Evolutionary conservation across 352 stramenopile genomes (phyloP).

Genomic region (Pythium plurisporium): DNA sequence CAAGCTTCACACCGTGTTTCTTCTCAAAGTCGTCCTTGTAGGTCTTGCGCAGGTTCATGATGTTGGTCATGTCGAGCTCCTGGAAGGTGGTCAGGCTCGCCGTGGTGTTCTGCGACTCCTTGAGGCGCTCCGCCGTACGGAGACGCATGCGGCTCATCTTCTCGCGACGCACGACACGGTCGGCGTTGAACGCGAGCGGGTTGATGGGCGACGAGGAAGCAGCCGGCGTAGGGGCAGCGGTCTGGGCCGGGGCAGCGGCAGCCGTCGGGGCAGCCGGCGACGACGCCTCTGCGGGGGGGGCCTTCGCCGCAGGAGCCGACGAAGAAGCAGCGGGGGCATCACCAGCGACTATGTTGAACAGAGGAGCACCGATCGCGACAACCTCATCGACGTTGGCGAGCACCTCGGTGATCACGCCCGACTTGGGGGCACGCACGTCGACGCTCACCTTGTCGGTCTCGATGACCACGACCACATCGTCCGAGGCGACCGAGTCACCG

Average conservation of each 20-base stretch:
- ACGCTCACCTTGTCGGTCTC: slow-evolving; percentile 96
- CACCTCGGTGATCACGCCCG: slow-evolving; percentile 87
- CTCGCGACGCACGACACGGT: slow-evolving; percentile 71
- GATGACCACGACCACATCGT: slow-evolving; percentile 95
- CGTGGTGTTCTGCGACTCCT: slow-evolving; percentile 97
- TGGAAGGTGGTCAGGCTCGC: slow-evolving; percentile 99
- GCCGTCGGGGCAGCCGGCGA: slow-evolving; percentile 21
- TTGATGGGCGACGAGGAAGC: slow-evolving; percentile 24
- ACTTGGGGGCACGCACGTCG: slow-evolving; percentile 85
- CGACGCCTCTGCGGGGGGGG: slow-evolving; percentile 19
- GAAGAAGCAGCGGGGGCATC: slow-evolving; percentile 30
- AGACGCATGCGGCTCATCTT: slow-evolving; percentile 99
- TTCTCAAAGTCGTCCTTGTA: slow-evolving; percentile 97
- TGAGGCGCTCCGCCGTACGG: slow-evolving; percentile 95
- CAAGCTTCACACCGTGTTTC: slow-evolving; percentile 98
- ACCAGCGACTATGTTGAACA: slow-evolving; percentile 90
- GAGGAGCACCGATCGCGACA: slow-evolving; percentile 90
- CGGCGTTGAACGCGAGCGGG: slow-evolving; percentile 43
- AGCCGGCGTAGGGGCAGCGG: slow-evolving; percentile 9
- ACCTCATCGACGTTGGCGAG: slow-evolving; percentile 93
- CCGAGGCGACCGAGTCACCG: slow-evolving; percentile 89
- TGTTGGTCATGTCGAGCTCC: slow-evolving; percentile 97
- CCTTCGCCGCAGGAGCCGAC: slow-evolving; percentile 17
- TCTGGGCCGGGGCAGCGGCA: slow-evolving; percentile 7
- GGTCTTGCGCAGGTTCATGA: slow-evolving; percentile 92